A percentile compares a stretch with the other conserved stretches of the same genome.
Evolutionary conservation across 495 filamentous ascomycete species (phyloP).

Genomic region (Amniculicola lignicola): DNA sequence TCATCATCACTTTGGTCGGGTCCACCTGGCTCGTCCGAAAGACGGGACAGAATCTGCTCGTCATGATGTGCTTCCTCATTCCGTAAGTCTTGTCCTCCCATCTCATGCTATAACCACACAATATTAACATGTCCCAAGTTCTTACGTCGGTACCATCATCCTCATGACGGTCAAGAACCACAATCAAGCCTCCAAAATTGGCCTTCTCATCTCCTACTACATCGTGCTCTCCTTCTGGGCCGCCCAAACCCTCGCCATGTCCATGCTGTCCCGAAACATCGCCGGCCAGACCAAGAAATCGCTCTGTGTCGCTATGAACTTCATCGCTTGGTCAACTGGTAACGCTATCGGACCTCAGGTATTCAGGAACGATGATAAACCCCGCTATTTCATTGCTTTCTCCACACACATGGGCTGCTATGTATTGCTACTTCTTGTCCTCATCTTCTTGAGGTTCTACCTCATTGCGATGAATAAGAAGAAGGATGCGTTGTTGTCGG

Average conservation of each 20-base stretch:
- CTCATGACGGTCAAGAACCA: conserved; percentile 52
- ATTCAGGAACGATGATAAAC: conserved; percentile 50
- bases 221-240: conserved; percentile 60
- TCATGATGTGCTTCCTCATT: conserved; percentile 62
- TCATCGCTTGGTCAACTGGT: conserved; percentile 44
- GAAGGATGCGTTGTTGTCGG: conserved; percentile 46
- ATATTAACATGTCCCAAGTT: conserved; percentile 33
- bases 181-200: conserved; percentile 47
- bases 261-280: conserved; percentile 56
- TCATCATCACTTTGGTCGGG: conserved; percentile 62
- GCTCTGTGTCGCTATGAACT: conserved; percentile 57
- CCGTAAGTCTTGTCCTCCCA: conserved; percentile 51
- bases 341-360: conserved; percentile 47
- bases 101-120: not conserved
- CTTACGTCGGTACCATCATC: conserved; percentile 56
- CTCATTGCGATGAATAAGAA: conserved; percentile 48
- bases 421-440: conserved; percentile 46
- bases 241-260: conserved; percentile 55
- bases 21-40: conserved; percentile 64
- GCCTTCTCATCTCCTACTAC: conserved; percentile 57
- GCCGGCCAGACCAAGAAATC: conserved; percentile 65
- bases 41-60: conserved; percentile 59
- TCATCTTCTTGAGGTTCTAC: conserved; percentile 49
- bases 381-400: conserved; percentile 55
- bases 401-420: conserved; percentile 57